Evolutionary conservation across 208 protist genomes (phyloP).

Genomic region (Trypanosoma vivax): DNA sequence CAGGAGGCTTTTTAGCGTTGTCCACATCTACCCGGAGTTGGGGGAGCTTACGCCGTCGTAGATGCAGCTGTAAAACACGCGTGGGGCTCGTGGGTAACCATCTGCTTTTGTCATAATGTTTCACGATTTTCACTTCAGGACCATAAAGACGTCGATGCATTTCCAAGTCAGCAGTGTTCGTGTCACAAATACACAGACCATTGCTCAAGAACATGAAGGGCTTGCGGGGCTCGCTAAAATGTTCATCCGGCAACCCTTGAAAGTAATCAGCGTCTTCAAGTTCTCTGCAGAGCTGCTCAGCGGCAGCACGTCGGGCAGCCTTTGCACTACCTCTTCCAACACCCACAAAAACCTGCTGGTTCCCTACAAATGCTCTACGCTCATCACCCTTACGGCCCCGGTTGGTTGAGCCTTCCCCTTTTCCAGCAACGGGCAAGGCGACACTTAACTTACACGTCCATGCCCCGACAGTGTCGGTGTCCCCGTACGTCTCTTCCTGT

Average conservation of each 20-base stretch:
- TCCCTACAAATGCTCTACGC: neutral
- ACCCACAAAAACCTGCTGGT: neutral
- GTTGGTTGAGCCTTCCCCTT: too few relatives aligned
- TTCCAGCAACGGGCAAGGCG: too few relatives aligned
- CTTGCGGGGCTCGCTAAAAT: neutral
- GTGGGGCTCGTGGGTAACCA: too few relatives aligned
- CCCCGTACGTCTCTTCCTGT: neutral
- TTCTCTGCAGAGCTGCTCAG: neutral
- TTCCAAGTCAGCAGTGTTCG: neutral
- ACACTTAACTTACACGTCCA: too few relatives aligned
- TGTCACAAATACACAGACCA: slow-evolving; percentile 7
- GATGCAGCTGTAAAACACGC: too few relatives aligned
- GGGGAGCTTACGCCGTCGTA: too few relatives aligned
- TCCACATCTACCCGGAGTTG: too few relatives aligned
- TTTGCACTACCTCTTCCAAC: neutral
- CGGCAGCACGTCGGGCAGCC: neutral
- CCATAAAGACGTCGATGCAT: neutral
- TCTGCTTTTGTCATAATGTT: neutral
- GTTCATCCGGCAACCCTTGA: neutral
- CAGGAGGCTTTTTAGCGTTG: too few relatives aligned
- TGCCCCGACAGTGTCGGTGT: neutral
- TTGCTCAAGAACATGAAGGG: slow-evolving; percentile 2
- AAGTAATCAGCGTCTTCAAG: neutral
- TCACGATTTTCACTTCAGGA: neutral
- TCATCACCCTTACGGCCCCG: neutral